Percentiles rank a stretch among this genome's conserved stretches.
phyloP scores from a whole-genome alignment of 306 rosid species.

The Vigna reflexopilosa region DNA sequence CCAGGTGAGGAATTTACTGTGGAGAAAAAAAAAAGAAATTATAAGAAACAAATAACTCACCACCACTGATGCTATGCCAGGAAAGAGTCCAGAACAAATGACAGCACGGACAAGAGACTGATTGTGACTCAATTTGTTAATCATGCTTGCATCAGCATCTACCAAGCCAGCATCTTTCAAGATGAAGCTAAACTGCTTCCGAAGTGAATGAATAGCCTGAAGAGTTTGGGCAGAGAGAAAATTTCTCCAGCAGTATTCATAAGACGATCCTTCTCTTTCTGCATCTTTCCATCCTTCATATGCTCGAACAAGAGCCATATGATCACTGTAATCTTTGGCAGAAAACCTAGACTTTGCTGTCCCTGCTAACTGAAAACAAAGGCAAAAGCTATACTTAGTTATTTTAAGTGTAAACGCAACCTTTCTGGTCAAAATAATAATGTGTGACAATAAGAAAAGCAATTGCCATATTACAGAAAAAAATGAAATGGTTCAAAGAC shows the following conservation, averaged over 20 bases:
- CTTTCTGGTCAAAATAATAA: slow-evolving; percentile 37
- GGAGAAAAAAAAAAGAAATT: slow-evolving; percentile 39
- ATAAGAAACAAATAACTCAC: slow-evolving; percentile 54
- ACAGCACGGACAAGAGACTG: slow-evolving; percentile 93
- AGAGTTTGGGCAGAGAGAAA: slow-evolving; percentile 97
- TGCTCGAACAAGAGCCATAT: slow-evolving; percentile 99
- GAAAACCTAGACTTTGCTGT: slow-evolving; percentile 97
- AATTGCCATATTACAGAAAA: neutral
- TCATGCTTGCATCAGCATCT: slow-evolving; percentile 70
- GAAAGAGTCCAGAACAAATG: slow-evolving; percentile 96
- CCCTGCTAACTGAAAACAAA: slow-evolving; percentile 83
- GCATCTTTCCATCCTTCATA: slow-evolving; percentile 99
- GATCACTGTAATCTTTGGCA: slow-evolving; percentile 98
- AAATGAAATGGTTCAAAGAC: neutral
- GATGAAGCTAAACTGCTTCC: slow-evolving; percentile 91
- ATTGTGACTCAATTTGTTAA: slow-evolving; percentile 83
- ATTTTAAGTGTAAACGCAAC: neutral
- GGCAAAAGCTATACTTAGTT: slow-evolving; percentile 32
- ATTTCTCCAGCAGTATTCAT: slow-evolving; percentile 99
- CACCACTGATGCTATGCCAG: slow-evolving; percentile 97
- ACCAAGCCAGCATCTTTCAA: slow-evolving; percentile 87
- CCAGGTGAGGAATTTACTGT: neutral
- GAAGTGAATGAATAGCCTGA: slow-evolving; percentile 96
- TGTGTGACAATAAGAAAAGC: slow-evolving; percentile 11
- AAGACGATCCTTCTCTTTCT: slow-evolving; percentile 97